Conservation (phyloP, 192 early-diverging fungal species). For the Lunasporangiospora selenospora region DNA sequence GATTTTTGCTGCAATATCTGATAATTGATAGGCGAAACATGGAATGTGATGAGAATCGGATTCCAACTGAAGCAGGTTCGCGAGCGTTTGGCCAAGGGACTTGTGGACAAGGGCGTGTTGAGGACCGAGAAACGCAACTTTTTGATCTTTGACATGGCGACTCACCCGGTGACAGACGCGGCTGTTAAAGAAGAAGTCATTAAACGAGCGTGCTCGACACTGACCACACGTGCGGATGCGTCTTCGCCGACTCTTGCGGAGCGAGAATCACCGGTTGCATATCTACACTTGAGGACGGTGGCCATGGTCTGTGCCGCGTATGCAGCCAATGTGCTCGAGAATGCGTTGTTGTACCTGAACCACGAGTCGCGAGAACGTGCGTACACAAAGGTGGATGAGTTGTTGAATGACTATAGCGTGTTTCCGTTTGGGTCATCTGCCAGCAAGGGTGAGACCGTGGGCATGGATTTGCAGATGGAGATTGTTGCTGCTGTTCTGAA, state of each 20-base stretch:
- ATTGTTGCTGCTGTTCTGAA: conserved; percentile 73
- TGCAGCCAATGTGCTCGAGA: conserved; percentile 93
- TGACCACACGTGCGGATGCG: conserved; percentile 68
- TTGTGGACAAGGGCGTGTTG: conserved; percentile 96
- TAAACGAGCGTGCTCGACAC: conserved; percentile 73
- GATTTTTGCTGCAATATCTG: background rate
- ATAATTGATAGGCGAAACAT: conserved; percentile 81
- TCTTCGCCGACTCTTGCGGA: conserved; percentile 54
- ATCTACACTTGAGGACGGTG: conserved; percentile 70
- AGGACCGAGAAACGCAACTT: conserved; percentile 94
- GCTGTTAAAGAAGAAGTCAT: conserved; percentile 85
- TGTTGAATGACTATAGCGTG: conserved; percentile 81
- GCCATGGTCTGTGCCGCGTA: conserved; percentile 90
- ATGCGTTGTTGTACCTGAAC: conserved; percentile 80
- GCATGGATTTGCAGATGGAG: conserved; percentile 63
- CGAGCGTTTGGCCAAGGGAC: conserved; percentile 90
- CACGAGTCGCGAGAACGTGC: conserved; percentile 83
- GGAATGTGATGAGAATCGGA: conserved; percentile 93
- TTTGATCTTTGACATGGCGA: conserved; percentile 94
- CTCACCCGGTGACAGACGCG: conserved; percentile 88
- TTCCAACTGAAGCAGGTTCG: conserved; percentile 97
- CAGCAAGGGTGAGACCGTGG: conserved; percentile 52
- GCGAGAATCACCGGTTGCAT: conserved; percentile 56
- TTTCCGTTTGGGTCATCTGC: conserved; percentile 75
- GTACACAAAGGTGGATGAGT: conserved; percentile 82